Percentiles rank a stretch among this genome's conserved stretches.
phyloP scores from a whole-genome alignment of 768 basidiomycete genomes.

The Psilocybe azurescens region DNA sequence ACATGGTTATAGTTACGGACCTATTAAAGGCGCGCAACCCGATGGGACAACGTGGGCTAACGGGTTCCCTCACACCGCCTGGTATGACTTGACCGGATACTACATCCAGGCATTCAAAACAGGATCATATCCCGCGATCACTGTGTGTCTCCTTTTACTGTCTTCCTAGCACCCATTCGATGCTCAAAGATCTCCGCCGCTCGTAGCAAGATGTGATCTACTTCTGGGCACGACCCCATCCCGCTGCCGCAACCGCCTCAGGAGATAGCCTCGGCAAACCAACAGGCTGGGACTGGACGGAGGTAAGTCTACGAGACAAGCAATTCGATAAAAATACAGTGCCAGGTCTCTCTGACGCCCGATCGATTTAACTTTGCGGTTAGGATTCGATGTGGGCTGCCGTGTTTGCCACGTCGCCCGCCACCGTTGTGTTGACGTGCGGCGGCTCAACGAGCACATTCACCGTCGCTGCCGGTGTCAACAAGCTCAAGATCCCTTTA shows the following conservation, averaged over 20 bases:
- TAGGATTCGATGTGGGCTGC: constrained; percentile 71
- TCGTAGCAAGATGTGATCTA: constrained; percentile 51
- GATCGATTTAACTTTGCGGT: neutral
- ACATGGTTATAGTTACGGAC: constrained; percentile 49
- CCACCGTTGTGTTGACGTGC: constrained; percentile 55
- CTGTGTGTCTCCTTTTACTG: constrained; percentile 41
- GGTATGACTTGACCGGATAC: constrained; percentile 67
- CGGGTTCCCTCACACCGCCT: constrained; percentile 54
- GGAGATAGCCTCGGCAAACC: constrained; percentile 52
- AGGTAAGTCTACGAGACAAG: constrained; percentile 37
- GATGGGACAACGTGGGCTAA: constrained; percentile 47
- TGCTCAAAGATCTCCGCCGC: neutral
- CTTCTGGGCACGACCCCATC: constrained; percentile 72
- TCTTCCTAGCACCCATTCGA: constrained; percentile 12
- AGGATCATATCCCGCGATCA: constrained; percentile 62
- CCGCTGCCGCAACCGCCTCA: constrained; percentile 48
- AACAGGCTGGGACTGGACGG: constrained; percentile 52
- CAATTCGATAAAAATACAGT: neutral
- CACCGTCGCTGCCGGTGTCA: constrained; percentile 56
- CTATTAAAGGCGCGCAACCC: constrained; percentile 57
- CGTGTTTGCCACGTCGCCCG: constrained; percentile 58
- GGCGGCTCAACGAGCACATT: constrained; percentile 45
- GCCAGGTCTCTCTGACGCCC: neutral
- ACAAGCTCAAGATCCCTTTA: constrained; percentile 64
- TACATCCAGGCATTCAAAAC: constrained; percentile 74